These are phyloP conservation scores for Sungouiella blattae DNA, from an alignment of 805 yeast species.

Conservation along the genomic window DNA sequence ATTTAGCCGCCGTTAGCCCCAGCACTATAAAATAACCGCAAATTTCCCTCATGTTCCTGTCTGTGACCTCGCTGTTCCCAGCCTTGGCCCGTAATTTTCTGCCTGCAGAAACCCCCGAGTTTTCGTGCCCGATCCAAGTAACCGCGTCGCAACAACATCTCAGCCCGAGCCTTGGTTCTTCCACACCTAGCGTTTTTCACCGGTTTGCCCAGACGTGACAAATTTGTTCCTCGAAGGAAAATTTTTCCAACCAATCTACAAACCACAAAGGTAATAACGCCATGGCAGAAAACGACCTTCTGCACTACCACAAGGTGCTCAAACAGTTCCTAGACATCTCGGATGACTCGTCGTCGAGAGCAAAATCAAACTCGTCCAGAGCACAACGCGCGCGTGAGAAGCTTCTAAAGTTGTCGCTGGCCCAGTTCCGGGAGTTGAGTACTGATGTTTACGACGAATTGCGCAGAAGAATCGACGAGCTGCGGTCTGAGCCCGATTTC, in stretches of 20 bases:
- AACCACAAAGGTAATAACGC: no score
- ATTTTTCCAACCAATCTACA: neutral
- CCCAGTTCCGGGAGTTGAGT: slow-evolving; percentile 84
- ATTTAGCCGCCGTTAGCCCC: no score
- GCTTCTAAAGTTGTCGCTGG: slow-evolving; percentile 69
- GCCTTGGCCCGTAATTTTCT: no score
- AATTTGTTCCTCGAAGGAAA: neutral
- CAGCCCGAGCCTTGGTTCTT: neutral
- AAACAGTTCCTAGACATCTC: slow-evolving; percentile 50
- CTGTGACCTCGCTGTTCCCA: no score
- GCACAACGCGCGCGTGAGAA: slow-evolving; percentile 85
- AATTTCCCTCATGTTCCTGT: no score
- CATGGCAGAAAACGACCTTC: slow-evolving; percentile 28
- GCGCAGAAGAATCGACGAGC: slow-evolving; percentile 67
- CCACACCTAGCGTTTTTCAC: neutral
- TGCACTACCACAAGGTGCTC: slow-evolving; percentile 47
- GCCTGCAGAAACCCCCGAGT: no score
- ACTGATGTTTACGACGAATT: slow-evolving; percentile 95
- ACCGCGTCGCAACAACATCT: neutral
- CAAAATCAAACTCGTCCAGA: slow-evolving; percentile 46
- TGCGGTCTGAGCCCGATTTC: slow-evolving; percentile 55
- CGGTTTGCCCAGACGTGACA: neutral
- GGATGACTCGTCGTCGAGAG: slow-evolving; percentile 39
- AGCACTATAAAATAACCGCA: no score
- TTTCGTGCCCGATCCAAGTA: no score